A percentile compares a stretch with the other conserved stretches of the same genome.
phyloP scores from a whole-genome alignment of 108 stramenopile species.

The Pseudonitzschia multistriata region DNA sequence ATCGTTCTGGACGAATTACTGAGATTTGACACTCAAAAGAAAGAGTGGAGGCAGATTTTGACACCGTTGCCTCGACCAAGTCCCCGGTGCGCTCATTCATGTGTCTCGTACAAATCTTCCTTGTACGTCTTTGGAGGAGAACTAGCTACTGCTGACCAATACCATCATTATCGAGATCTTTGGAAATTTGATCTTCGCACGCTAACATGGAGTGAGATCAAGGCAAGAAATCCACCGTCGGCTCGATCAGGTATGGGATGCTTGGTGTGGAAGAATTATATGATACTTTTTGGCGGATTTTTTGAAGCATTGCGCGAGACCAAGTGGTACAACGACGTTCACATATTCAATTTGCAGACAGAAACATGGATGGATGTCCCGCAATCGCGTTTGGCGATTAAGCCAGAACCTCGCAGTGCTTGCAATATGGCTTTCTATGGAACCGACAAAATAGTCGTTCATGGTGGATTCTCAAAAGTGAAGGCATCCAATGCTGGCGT shows the following conservation, averaged over 20 bases:
- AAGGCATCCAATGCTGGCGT: constrained; percentile 35
- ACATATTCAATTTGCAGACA: constrained; percentile 77
- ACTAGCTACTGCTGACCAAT: constrained; percentile 84
- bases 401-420: constrained; percentile 79
- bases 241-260: constrained; percentile 89
- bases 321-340: constrained; percentile 81
- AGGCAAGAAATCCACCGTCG: constrained; percentile 49
- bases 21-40: constrained; percentile 60
- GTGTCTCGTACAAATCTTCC: constrained; percentile 82
- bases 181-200: constrained; percentile 89
- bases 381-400: constrained; percentile 62
- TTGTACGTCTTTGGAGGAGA: constrained; percentile 97
- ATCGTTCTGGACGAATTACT: constrained; percentile 89
- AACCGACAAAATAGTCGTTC: constrained; percentile 62
- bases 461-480: constrained; percentile 86
- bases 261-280: constrained; percentile 89
- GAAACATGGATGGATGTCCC: constrained; percentile 79
- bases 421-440: constrained; percentile 66
- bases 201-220: constrained; percentile 83
- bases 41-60: constrained; percentile 76
- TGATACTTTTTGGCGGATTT: constrained; percentile 96
- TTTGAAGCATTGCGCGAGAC: constrained; percentile 84
- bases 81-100: constrained; percentile 92
- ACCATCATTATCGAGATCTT: constrained; percentile 93
- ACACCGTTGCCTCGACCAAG: constrained; percentile 72